A percentile compares a stretch with the other conserved stretches of the same genome.
Evolutionary conservation across 2,329 filamentous ascomycete species (phyloP).

Genomic region (Calonectria hawksworthii): DNA sequence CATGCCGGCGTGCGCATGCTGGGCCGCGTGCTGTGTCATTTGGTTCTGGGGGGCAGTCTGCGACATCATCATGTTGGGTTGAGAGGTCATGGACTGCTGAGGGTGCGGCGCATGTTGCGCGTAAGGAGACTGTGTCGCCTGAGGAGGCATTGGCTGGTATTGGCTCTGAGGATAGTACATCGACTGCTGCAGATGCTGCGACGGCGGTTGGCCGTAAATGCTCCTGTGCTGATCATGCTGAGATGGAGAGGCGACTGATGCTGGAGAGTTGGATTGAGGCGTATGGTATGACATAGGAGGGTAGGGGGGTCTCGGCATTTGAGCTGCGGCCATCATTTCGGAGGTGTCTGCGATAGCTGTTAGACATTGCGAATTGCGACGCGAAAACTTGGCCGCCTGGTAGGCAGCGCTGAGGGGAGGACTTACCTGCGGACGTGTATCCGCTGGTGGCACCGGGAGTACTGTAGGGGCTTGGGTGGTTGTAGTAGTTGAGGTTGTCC

Average conservation of each 20-base stretch:
- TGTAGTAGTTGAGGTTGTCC: constrained; percentile 79
- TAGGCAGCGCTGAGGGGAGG: constrained; percentile 9
- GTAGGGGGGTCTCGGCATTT: constrained; percentile 83
- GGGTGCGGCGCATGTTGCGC: constrained; percentile 68
- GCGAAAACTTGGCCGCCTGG: constrained; percentile 11
- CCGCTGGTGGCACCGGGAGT: constrained; percentile 84
- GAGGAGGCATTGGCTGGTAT: constrained; percentile 76
- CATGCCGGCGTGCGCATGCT: constrained; percentile 68
- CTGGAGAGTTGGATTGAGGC: constrained; percentile 94
- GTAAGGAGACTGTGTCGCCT: constrained; percentile 73
- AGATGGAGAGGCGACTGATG: constrained; percentile 91
- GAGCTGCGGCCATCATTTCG: constrained; percentile 77
- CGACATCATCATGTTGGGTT: constrained; percentile 77
- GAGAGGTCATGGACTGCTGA: constrained; percentile 72
- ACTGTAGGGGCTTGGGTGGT: constrained; percentile 86
- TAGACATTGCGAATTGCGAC: constrained; percentile 34
- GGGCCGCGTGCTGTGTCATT: constrained; percentile 70
- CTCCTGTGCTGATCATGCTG: constrained; percentile 90
- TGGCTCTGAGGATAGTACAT: constrained; percentile 82
- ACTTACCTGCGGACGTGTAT: constrained; percentile 89
- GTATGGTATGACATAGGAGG: constrained; percentile 94
- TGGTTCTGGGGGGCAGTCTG: constrained; percentile 70
- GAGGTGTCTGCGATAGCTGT: constrained; percentile 62
- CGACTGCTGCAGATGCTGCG: constrained; percentile 82
- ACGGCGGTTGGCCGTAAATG: constrained; percentile 84